Conservation (phyloP, 2,329 filamentous ascomycete genomes). For the Aureobasidium sp. region DNA sequence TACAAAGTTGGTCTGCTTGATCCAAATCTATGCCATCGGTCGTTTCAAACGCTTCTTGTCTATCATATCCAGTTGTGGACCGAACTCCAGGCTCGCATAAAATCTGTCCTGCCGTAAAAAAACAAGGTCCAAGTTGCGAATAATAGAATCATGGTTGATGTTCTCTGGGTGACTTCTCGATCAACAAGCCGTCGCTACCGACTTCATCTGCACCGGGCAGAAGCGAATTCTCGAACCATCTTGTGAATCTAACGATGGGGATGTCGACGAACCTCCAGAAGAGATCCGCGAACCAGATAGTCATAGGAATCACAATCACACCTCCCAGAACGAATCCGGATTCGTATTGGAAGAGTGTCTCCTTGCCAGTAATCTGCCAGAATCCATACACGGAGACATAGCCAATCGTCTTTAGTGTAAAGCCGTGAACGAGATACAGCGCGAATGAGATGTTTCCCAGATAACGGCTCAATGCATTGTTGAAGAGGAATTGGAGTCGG, state of each 20-base stretch:
- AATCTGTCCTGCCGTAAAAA: not conserved
- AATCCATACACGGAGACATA: slow-evolving; percentile 42
- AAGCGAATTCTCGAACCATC: slow-evolving; percentile 41
- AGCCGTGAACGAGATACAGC: slow-evolving; percentile 53
- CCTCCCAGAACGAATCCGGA: slow-evolving; percentile 40
- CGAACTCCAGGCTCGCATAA: too few species aligned
- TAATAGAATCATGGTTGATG: not conserved
- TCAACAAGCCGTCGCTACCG: not conserved
- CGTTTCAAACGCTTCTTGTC: not conserved
- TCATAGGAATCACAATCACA: slow-evolving; percentile 41
- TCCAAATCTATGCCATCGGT: not conserved
- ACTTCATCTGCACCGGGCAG: not conserved
- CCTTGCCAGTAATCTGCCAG: slow-evolving; percentile 40
- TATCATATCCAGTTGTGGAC: not conserved
- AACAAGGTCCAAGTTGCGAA: not conserved
- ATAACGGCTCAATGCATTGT: slow-evolving; percentile 43
- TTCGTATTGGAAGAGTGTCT: slow-evolving; percentile 37
- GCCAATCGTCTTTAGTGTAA: slow-evolving; percentile 44
- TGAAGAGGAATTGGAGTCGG: slow-evolving; percentile 42
- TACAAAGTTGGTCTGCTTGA: not conserved
- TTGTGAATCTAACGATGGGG: slow-evolving; percentile 47
- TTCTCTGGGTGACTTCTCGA: slow-evolving; percentile 3
- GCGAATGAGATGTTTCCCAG: slow-evolving; percentile 52
- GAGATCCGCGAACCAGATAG: slow-evolving; percentile 48
- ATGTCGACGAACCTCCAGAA: slow-evolving; percentile 49